Percentiles rank a stretch among this genome's conserved stretches.
These are phyloP conservation scores for Saturnispora dispora DNA, from an alignment of 805 yeast genomes.

Conservation along the genomic window DNA sequence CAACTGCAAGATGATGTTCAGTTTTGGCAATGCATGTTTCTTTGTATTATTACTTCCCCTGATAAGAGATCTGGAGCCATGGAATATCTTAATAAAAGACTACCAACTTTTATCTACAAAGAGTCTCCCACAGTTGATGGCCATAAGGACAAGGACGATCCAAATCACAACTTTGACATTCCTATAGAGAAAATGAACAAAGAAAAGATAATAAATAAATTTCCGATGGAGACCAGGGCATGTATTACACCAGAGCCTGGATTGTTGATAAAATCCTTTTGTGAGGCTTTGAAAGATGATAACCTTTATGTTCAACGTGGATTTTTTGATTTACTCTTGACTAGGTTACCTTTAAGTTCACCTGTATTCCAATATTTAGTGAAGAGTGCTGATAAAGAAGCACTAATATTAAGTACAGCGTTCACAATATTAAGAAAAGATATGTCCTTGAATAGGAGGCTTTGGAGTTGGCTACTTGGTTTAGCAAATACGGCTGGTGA, in stretches of 20 bases:
- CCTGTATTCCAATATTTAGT: conserved; percentile 42
- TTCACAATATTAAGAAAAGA: conserved; percentile 69
- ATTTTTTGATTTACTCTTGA: conserved; percentile 68
- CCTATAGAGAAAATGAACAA: conserved; percentile 14
- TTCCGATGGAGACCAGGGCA: conserved; percentile 40
- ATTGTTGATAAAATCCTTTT: conserved; percentile 62
- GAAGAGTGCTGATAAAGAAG: conserved; percentile 43
- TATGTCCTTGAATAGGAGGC: conserved; percentile 87
- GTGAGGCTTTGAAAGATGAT: conserved; percentile 56
- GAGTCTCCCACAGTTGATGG: not conserved
- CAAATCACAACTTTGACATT: not conserved
- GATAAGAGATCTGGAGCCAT: conserved; percentile 81
- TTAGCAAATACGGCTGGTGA: conserved; percentile 39
- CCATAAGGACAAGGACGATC: conserved; percentile 8
- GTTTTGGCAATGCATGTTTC: conserved; percentile 80
- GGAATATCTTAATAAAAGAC: conserved; percentile 55
- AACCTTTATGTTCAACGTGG: conserved; percentile 78
- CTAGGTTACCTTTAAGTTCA: conserved; percentile 58
- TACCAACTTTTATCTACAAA: conserved; percentile 46
- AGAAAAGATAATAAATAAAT: conserved; percentile 15
- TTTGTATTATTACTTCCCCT: conserved; percentile 65
- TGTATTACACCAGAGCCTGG: conserved; percentile 75
- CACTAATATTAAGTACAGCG: conserved; percentile 54
- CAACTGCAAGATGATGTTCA: conserved; percentile 57
- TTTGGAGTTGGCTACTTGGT: conserved; percentile 91